phyloP scores from a whole-genome alignment of 2,329 filamentous ascomycete genomes.

The Fusarium penzigii region DNA sequence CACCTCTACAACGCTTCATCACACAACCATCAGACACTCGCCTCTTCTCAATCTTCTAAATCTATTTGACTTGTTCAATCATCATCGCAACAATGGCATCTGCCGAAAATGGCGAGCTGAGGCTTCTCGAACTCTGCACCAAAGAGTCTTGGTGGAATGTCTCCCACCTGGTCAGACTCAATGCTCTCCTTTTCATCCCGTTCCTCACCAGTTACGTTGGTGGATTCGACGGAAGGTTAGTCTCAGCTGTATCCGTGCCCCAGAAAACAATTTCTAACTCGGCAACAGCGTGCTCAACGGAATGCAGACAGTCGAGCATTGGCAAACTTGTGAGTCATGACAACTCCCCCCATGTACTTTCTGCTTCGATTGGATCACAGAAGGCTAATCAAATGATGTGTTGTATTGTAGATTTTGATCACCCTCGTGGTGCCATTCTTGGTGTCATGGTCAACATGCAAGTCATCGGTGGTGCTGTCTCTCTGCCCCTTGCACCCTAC shows the following conservation, averaged over 20 bases:
- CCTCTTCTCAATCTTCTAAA: too few relatives aligned
- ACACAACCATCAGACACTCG: too few relatives aligned
- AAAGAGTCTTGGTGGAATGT: constrained; percentile 5
- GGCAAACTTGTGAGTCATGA: too few relatives aligned
- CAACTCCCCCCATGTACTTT: too few relatives aligned
- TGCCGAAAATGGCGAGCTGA: not conserved
- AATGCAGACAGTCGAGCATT: constrained; percentile 38
- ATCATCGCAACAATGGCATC: too few relatives aligned
- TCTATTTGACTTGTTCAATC: too few relatives aligned
- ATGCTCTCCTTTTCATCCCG: constrained; percentile 36
- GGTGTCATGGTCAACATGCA: constrained; percentile 33
- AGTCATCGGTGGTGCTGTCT: constrained; percentile 35
- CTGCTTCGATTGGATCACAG: too few relatives aligned
- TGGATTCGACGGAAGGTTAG: too few relatives aligned
- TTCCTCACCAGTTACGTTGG: constrained; percentile 36
- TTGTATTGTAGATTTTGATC: constrained; percentile 28
- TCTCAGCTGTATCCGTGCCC: constrained; percentile 30
- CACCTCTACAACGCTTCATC: too few relatives aligned
- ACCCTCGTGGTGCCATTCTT: constrained; percentile 29
- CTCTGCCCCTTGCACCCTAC: constrained; percentile 31
- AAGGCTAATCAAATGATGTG: constrained; percentile 31
- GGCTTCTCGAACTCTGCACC: not conserved
- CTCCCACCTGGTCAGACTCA: constrained; percentile 1
- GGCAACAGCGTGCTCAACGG: constrained; percentile 38
- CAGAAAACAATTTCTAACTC: constrained; percentile 23